Conservation (phyloP, 2,329 filamentous ascomycete species). For the Aureobasidium sp. region DNA sequence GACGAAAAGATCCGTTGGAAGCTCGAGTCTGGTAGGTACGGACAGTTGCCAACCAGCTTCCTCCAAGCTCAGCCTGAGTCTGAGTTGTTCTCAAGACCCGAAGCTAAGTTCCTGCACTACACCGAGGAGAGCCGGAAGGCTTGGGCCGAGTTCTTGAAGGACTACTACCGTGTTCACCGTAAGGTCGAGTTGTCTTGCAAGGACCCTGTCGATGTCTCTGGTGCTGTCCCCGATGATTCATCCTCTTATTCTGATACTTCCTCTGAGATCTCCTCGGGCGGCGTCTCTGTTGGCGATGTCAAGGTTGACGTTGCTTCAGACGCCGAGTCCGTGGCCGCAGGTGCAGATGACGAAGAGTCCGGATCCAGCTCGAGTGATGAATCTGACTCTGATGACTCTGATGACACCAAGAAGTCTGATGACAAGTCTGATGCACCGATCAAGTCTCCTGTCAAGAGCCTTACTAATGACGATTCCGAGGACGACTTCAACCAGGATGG, state of each 20-base stretch:
- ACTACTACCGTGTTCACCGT: not conserved
- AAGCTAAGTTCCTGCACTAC: not conserved
- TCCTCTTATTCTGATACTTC: not conserved
- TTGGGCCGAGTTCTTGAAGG: not conserved
- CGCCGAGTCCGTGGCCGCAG: not conserved
- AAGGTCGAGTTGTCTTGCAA: not conserved
- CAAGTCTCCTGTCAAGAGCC: not conserved
- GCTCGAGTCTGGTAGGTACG: constrained; percentile 6
- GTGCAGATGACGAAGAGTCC: not conserved
- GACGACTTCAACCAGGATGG: not conserved
- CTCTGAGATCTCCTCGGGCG: not conserved
- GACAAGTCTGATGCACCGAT: not conserved
- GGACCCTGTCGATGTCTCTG: not conserved
- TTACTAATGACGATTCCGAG: not conserved
- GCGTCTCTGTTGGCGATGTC: not conserved
- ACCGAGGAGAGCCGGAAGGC: not conserved
- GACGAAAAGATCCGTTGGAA: constrained; percentile 1
- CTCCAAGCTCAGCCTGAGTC: not conserved
- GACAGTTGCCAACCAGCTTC: not conserved
- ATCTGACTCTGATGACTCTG: not conserved
- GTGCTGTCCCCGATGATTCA: not conserved
- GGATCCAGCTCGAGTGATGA: not conserved
- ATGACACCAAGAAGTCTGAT: not conserved
- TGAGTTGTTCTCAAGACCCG: not conserved
- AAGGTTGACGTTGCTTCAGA: not conserved